phyloP scores from a whole-genome alignment of 495 filamentous ascomycete species.

The Peziza echinospora region DNA sequence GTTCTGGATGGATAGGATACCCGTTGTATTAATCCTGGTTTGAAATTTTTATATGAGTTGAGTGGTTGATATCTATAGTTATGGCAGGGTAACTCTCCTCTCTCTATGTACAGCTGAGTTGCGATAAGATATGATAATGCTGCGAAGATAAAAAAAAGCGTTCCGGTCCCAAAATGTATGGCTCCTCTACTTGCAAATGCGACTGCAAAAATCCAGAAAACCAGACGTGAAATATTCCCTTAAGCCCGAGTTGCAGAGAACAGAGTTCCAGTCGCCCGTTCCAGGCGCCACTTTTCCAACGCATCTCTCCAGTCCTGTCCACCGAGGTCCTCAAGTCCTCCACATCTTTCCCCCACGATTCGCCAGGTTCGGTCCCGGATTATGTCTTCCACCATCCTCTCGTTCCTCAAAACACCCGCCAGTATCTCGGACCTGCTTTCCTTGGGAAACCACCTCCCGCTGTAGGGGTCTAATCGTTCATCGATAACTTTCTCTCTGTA shows the following conservation, averaged over 20 bases:
- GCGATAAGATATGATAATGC: no score
- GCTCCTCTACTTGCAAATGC: no score
- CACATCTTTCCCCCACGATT: slow-evolving; percentile 60
- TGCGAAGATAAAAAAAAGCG: no score
- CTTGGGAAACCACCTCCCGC: slow-evolving; percentile 56
- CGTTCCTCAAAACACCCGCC: slow-evolving; percentile 56
- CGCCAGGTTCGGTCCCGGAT: slow-evolving; percentile 67
- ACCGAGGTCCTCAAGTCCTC: slow-evolving; percentile 31
- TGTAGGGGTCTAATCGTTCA: slow-evolving; percentile 85
- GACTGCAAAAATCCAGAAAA: no score
- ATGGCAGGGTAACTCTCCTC: no score
- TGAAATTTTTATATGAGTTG: no score
- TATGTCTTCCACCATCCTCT: slow-evolving; percentile 71
- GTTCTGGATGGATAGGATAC: no score
- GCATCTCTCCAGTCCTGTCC: slow-evolving; percentile 34
- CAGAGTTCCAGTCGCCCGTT: slow-evolving; percentile 16
- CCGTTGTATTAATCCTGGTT: no score
- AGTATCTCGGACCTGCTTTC: slow-evolving; percentile 70
- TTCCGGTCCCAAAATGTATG: no score
- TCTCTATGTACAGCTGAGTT: no score
- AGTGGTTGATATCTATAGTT: no score
- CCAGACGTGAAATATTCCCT: not conserved
- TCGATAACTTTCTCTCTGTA: slow-evolving; percentile 60
- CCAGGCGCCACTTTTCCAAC: slow-evolving; percentile 37
- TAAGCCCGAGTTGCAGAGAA: not conserved